Base-by-base conservation (phyloP, 2,329 filamentous ascomycete species). In the Falciphora oryzae region DNA sequence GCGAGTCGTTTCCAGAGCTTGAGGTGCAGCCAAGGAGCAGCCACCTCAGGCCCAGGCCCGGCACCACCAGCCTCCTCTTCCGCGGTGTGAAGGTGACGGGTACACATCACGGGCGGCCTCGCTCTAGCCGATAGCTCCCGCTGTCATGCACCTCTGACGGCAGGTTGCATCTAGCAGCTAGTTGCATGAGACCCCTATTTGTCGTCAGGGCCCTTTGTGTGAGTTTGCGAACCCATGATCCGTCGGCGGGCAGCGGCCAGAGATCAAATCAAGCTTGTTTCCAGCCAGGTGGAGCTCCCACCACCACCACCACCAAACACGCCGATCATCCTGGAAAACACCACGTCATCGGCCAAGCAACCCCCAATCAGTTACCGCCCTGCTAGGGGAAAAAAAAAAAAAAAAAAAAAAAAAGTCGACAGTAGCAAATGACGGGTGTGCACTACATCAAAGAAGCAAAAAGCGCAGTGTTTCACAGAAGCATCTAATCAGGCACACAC, bases 281-380 rank as follows among this genome's bases (percentile, higher is more conserved):
- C 44, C 38, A 44, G 38, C 44, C 22, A 22, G n/a, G 44, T 25
- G n/a, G 44, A 44, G 44, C 22, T 53, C 57, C 44, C n/a, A 27
- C 57, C 57, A 58, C 57, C 57, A 29, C 5, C 56, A 28, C 8
- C 56, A 57, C 25, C 53, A n/a, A 57, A 57, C 32, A 11, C 29
- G 32, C 32, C n/a, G 10, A 28, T 58, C 57, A 28, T 58, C 57
- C 29, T 29, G 27, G 27, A 29, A 29, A 58, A 31, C 25, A 28
- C 18, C 25, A 58, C 57, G 57, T 58, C 57, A 58, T 58, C 57
- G 57, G 57, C 25, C 27, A 58, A 58, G 57, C 27, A 58, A 58
- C 57, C 27, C 53, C 44, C 44, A 53, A 53, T 53, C 44, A 53
- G n/a, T 7, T 13, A 44, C 38, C 14, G 38, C 38, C 38, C 44